Conservation (phyloP, 2,329 filamentous ascomycete genomes). For the Colletotrichum eleusines region DNA sequence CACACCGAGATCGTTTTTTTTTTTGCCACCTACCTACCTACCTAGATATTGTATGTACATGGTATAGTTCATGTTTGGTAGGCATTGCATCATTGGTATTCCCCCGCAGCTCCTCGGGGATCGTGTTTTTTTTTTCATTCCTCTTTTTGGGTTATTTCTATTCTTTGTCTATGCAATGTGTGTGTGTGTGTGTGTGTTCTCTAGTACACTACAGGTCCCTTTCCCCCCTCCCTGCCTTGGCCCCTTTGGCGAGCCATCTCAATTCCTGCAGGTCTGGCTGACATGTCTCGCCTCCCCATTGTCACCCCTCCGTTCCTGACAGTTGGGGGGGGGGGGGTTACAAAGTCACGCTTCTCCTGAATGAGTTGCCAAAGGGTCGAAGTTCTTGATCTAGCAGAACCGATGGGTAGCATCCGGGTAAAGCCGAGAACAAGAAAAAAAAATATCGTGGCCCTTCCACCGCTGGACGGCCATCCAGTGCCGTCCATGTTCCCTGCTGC, state of each 20-base stretch:
- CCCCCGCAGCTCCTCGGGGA: too few species aligned
- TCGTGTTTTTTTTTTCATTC: background rate
- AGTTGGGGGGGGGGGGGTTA: background rate
- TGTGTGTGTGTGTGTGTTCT: background rate
- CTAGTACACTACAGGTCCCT: slow-evolving; percentile 6
- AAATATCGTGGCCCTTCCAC: background rate
- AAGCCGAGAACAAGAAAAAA: background rate
- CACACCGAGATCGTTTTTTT: slow-evolving; percentile 6
- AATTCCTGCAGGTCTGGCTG: slow-evolving; percentile 32
- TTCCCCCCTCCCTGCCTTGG: background rate
- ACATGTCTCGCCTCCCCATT: background rate
- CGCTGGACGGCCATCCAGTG: slow-evolving; percentile 9
- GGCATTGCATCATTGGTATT: background rate
- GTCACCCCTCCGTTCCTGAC: slow-evolving; percentile 28
- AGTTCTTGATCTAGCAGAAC: slow-evolving; percentile 1
- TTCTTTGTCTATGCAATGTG: background rate
- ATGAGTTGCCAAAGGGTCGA: slow-evolving; percentile 27
- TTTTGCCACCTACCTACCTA: too few species aligned
- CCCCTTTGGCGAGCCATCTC: slow-evolving; percentile 25
- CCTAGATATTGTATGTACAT: background rate
- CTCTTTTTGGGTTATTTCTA: background rate
- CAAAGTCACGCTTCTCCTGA: slow-evolving; percentile 17
- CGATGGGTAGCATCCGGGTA: slow-evolving; percentile 22
- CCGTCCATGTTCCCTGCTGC: background rate
- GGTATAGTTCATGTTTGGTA: background rate